Conservation (phyloP, 179 eudicot species). For the Vitellaria paradoxa region DNA sequence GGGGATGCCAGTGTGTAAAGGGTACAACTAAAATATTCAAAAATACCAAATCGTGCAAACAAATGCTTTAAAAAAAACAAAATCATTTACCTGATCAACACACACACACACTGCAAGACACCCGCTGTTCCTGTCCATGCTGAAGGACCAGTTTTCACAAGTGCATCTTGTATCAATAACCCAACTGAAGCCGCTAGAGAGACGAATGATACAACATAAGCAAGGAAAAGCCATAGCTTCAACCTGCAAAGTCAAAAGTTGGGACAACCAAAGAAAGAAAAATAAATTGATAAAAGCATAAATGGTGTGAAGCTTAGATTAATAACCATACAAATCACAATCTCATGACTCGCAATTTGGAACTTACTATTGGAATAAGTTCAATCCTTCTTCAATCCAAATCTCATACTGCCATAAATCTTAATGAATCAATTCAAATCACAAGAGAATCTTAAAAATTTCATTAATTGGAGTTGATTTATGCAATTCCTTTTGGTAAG, state of each 20-base stretch:
- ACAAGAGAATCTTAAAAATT: background rate
- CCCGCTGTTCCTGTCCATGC: constrained; percentile 96
- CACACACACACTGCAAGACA: constrained; percentile 88
- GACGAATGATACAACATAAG: constrained; percentile 85
- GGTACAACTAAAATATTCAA: background rate
- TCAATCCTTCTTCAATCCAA: background rate
- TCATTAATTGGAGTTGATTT: background rate
- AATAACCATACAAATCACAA: background rate
- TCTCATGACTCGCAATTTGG: background rate
- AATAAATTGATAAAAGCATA: background rate
- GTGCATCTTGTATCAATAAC: constrained; percentile 80
- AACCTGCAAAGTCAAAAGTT: constrained; percentile 46
- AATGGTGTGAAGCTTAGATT: background rate
- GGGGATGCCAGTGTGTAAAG: no score
- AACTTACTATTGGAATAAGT: background rate
- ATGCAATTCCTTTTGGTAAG: background rate
- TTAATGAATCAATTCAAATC: background rate
- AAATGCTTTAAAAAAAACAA: background rate
- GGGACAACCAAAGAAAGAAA: background rate
- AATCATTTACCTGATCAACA: constrained; percentile 60
- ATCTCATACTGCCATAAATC: constrained; percentile 1
- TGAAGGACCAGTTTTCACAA: constrained; percentile 71
- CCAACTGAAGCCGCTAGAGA: constrained; percentile 96
- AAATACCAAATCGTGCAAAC: background rate
- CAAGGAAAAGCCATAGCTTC: constrained; percentile 96